Conservation (phyloP, 1,284 basidiomycete genomes). For the Naganishia sp. region DNA sequence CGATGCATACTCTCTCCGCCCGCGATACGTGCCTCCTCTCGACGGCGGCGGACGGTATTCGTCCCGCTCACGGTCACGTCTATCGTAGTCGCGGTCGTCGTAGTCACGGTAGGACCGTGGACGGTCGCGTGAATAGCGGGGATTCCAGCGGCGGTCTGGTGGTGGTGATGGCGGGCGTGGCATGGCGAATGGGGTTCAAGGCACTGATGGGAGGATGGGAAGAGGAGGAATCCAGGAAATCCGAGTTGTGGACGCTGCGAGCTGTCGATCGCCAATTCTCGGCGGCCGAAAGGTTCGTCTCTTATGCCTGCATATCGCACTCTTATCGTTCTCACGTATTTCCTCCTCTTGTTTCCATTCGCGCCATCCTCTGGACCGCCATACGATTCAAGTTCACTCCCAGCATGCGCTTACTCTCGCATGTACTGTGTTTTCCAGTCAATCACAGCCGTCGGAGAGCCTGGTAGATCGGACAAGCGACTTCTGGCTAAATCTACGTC, state of each 20-base stretch:
- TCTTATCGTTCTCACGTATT: no score
- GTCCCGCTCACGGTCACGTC: neutral
- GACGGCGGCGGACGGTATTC: constrained; percentile 7
- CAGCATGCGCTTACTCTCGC: no score
- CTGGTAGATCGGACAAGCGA: no score
- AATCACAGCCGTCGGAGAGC: no score
- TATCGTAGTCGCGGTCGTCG: neutral
- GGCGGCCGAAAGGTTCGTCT: neutral
- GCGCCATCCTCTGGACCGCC: no score
- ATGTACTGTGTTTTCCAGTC: no score
- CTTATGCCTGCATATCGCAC: no score
- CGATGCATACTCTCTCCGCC: constrained; percentile 2
- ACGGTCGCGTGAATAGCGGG: constrained; percentile 1
- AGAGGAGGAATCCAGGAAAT: neutral
- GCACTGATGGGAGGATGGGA: no score
- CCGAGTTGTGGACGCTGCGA: neutral
- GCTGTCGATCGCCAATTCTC: no score
- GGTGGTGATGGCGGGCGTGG: constrained; percentile 16
- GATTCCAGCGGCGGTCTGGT: constrained; percentile 9
- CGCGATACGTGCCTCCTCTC: constrained; percentile 1
- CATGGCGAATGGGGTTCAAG: neutral
- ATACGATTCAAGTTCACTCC: no score
- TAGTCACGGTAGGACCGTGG: constrained; percentile 14
- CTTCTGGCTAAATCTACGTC: no score
- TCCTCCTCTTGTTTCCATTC: no score